Evolutionary conservation across 163 green algal genomes (phyloP), one percentile per base, ranked within the genome.

Genomic region (Volvox carteri): DNA sequence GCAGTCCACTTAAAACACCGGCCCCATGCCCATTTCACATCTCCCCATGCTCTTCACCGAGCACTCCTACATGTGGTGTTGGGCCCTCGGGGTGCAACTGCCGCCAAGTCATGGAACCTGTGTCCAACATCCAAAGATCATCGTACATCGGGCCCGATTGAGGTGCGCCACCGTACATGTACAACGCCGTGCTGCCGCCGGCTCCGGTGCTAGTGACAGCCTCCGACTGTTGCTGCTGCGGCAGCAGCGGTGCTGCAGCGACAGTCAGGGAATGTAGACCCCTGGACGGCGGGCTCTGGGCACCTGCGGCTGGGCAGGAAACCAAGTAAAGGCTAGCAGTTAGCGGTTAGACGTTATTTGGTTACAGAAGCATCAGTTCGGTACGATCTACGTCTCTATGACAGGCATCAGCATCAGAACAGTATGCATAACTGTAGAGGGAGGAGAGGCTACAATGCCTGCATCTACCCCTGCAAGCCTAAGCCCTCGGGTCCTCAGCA

Each of bases 191-290:
- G 46, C 7, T 74, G 54, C 54, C 54, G 54, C 54, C 28, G 54
- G 7, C 28, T 33, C 23, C n/a, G 23, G 35, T 74, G 62, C 14
- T 28, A 41, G 62, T 8, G 8, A 33, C 62, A 74, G 62, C 23
- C 62, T 4, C 62, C 39, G 5, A 1, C 37, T 23, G 70, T 23
- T 65, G 54, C 7, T 65, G 54, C 41, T 42, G 72, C 42, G 42
- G 14, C 42, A 60, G 41, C 1, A 21, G 42, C 52, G 85, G 73
- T 9, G 44, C 30, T 14, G 86, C 77, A 1, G 78, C 86, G 0
- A 30, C 37, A 4, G 86, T 90, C 4, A 90, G 86, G 65, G 86
- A 84, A 41, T 90, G 86, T 18, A 90, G 77, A n/a, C 86, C 86
- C 8, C 86, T 77, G 4, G 77, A 87, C 28, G 76, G n/a, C 6